A percentile compares a stretch with the other conserved stretches of the same genome.
Conservation (phyloP, 2,329 filamentous ascomycete species). For the Emmonsia crescens region DNA sequence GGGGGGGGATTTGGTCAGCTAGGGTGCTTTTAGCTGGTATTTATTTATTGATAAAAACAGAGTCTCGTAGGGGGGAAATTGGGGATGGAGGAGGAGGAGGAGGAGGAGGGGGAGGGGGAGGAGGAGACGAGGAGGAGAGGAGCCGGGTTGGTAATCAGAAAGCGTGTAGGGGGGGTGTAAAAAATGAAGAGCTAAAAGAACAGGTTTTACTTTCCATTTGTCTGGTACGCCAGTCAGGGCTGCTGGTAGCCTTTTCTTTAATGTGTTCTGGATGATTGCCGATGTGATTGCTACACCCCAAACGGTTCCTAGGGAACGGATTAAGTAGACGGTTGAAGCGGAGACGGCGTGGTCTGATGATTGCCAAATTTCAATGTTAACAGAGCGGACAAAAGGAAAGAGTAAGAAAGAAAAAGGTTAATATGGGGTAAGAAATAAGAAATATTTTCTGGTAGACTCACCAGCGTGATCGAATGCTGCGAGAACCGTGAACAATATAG, state of each 20-base stretch:
- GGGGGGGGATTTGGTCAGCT: conserved; percentile 17
- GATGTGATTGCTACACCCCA: conserved; percentile 55
- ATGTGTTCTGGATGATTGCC: conserved; percentile 51
- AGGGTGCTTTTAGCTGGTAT: neutral
- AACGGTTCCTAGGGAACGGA: conserved; percentile 52
- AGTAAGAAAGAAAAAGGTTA: neutral
- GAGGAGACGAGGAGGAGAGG: too few species aligned
- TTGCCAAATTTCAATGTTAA: neutral
- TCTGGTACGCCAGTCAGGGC: conserved; percentile 46
- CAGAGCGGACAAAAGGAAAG: neutral
- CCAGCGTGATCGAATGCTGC: conserved; percentile 52
- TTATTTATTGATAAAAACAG: neutral
- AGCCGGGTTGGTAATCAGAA: neutral
- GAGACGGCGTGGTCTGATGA: conserved; percentile 50
- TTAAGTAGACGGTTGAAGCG: conserved; percentile 52
- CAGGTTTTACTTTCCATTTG: conserved; percentile 45
- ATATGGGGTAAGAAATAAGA: neutral
- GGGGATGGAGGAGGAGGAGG: too few species aligned
- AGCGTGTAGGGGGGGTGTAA: neutral
- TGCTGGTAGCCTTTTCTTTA: conserved; percentile 43
- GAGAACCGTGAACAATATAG: conserved; percentile 49
- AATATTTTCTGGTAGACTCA: conserved; percentile 21
- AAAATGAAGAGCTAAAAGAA: neutral
- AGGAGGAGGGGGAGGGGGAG: too few species aligned
- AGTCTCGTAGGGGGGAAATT: too few species aligned